phyloP scores from a whole-genome alignment of 371 early-diverging fungal species.

The Mucor plumbeus region DNA sequence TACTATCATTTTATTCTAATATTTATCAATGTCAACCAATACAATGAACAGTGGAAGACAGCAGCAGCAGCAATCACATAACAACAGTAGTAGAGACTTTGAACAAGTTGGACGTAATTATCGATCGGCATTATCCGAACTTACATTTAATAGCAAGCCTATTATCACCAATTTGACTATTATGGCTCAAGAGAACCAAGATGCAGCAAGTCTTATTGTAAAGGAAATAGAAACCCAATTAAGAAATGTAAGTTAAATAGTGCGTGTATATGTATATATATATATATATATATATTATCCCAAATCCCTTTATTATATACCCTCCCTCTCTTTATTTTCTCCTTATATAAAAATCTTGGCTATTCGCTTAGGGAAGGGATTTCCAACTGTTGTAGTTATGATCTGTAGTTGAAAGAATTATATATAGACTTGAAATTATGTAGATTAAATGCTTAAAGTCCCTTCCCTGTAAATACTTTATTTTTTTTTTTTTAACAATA shows the following conservation, averaged over 20 bases:
- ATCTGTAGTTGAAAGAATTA: background rate
- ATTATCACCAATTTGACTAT: slow-evolving; percentile 90
- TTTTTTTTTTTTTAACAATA: slow-evolving; percentile 2
- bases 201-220: slow-evolving; percentile 73
- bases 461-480: background rate
- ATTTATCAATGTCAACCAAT: slow-evolving; percentile 30
- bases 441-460: background rate
- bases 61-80: slow-evolving; percentile 34
- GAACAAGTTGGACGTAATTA: slow-evolving; percentile 47
- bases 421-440: background rate
- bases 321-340: background rate
- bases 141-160: slow-evolving; percentile 91
- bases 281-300: background rate
- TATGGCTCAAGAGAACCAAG: slow-evolving; percentile 77
- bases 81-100: slow-evolving; percentile 20
- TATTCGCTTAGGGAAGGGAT: slow-evolving; percentile 2
- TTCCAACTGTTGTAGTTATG: background rate
- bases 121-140: slow-evolving; percentile 54
- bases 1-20: slow-evolving; percentile 1
- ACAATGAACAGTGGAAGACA: slow-evolving; percentile 28
- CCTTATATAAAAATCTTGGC: background rate
- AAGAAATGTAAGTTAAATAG: slow-evolving; percentile 65
- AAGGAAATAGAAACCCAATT: slow-evolving; percentile 85
- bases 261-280: too few species aligned
- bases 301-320: background rate